phyloP scores from a whole-genome alignment of 2,329 filamentous ascomycete genomes.

The Drechmeria coniospora region DNA sequence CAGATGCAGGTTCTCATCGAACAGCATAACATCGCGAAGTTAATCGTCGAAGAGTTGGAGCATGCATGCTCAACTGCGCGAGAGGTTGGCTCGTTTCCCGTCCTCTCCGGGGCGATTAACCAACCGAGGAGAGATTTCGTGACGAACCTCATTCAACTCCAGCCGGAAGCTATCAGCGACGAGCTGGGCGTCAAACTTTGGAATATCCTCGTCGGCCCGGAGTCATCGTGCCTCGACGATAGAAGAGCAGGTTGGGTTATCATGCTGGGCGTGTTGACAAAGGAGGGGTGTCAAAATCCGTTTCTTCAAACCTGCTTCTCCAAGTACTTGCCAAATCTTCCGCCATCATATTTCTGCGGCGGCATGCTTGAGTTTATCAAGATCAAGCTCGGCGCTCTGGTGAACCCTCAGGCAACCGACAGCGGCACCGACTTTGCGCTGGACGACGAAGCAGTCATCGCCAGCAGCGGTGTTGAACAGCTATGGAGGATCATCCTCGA shows the following conservation, averaged over 20 bases:
- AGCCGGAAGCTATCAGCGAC: conserved; percentile 44
- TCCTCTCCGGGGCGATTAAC: conserved; percentile 32
- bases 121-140: conserved; percentile 42
- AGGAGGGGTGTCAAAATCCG: conserved; percentile 30
- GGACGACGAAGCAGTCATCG: conserved; percentile 34
- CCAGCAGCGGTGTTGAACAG: conserved; percentile 46
- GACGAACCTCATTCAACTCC: conserved; percentile 39
- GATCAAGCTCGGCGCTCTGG: too few relatives aligned
- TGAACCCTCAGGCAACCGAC: too few relatives aligned
- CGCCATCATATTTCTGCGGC: conserved; percentile 41
- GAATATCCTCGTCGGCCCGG: conserved; percentile 54
- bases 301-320: conserved; percentile 40
- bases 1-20: conserved; percentile 43
- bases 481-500: conserved; percentile 74
- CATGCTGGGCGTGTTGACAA: conserved; percentile 33
- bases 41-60: conserved; percentile 51
- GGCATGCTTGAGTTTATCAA: conserved; percentile 50
- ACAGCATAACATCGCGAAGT: conserved; percentile 43
- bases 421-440: conserved; percentile 25
- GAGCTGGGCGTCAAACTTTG: conserved; percentile 53
- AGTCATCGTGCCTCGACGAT: conserved; percentile 42
- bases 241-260: conserved; percentile 55
- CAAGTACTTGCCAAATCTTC: conserved; percentile 40
- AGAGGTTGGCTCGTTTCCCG: conserved; percentile 22
- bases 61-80: conserved; percentile 25